A percentile compares a stretch with the other conserved stretches of the same genome.
These are phyloP conservation scores for Tolypocladium nubicola DNA, from an alignment of 2,329 filamentous ascomycete species.

Conservation along the genomic window DNA sequence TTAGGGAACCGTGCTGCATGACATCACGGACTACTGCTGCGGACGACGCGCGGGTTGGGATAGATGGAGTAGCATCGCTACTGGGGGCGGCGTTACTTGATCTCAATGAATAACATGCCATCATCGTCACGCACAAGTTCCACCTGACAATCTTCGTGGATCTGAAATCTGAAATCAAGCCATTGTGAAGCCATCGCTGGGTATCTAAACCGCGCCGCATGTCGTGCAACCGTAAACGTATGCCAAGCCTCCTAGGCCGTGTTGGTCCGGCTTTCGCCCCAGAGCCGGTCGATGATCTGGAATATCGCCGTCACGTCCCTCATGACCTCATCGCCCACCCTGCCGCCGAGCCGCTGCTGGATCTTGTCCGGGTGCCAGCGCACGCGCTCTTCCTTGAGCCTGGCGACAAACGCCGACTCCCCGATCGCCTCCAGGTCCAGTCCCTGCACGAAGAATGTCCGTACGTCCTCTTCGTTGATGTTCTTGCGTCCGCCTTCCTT, in stretches of 20 bases:
- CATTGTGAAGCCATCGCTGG: not conserved
- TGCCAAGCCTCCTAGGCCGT: not conserved
- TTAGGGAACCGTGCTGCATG: not conserved
- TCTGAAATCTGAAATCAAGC: not conserved
- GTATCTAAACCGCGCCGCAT: not conserved
- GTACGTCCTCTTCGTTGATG: conserved; percentile 48
- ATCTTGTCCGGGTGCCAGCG: conserved; percentile 98
- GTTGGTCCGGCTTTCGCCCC: conserved; percentile 47
- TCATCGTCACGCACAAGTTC: not conserved
- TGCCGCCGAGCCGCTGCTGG: conserved; percentile 71
- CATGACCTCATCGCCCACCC: conserved; percentile 62
- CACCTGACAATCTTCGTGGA: not conserved
- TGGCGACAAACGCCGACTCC: conserved; percentile 32
- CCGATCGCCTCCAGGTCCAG: conserved; percentile 31
- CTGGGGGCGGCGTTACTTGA: not conserved
- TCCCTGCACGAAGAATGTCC: conserved; percentile 54
- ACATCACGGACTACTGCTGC: not conserved
- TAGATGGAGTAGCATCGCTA: not conserved
- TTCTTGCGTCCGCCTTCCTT: conserved; percentile 44
- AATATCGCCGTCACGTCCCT: conserved; percentile 81
- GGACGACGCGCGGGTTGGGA: not conserved
- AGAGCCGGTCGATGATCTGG: conserved; percentile 76
- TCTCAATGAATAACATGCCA: not conserved
- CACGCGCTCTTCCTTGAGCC: conserved; percentile 74
- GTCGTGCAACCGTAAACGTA: not conserved